phyloP scores from a whole-genome alignment of 805 yeast genomes.

The Hanseniaspora lachancei region DNA sequence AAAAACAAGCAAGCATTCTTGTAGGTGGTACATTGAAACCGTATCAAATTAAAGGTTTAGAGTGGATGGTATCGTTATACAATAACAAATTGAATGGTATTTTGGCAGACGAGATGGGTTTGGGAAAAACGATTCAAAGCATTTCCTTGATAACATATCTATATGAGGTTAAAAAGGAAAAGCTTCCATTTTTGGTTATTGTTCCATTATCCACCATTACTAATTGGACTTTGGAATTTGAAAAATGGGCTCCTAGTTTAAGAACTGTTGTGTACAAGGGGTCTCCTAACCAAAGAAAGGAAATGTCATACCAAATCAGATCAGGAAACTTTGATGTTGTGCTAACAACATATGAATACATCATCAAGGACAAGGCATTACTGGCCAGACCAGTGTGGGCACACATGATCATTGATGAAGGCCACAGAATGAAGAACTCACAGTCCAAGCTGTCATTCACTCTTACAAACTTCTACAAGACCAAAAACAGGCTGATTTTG shows the following conservation, averaged over 20 bases:
- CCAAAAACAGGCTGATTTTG: conserved; percentile 64
- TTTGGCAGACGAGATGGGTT: conserved; percentile 97
- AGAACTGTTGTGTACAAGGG: conserved; percentile 67
- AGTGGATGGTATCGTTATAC: conserved; percentile 96
- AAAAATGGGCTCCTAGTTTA: conserved; percentile 76
- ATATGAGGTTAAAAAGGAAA: conserved; percentile 50
- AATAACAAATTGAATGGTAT: conserved; percentile 95
- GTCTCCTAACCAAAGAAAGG: conserved; percentile 56
- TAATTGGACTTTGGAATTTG: conserved; percentile 76
- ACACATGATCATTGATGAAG: conserved; percentile 84
- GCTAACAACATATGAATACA: conserved; percentile 70
- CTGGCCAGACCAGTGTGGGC: conserved; percentile 60
- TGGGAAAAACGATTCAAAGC: conserved; percentile 89
- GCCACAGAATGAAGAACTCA: conserved; percentile 77
- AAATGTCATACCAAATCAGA: conserved; percentile 49
- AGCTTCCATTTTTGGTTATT: conserved; percentile 62
- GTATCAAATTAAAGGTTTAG: conserved; percentile 81
- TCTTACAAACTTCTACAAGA: conserved; percentile 55
- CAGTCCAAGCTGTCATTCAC: conserved; percentile 62
- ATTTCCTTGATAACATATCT: conserved; percentile 62
- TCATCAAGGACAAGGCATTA: conserved; percentile 62
- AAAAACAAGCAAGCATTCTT: conserved; percentile 52
- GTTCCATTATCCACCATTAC: conserved; percentile 77
- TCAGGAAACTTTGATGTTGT: conserved; percentile 61
- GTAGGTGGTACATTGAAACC: conserved; percentile 73